Evolutionary conservation across 176 grass and related monocot species (phyloP), one percentile per base, ranked within the genome.

Genomic region (Tuctoria greenei): DNA sequence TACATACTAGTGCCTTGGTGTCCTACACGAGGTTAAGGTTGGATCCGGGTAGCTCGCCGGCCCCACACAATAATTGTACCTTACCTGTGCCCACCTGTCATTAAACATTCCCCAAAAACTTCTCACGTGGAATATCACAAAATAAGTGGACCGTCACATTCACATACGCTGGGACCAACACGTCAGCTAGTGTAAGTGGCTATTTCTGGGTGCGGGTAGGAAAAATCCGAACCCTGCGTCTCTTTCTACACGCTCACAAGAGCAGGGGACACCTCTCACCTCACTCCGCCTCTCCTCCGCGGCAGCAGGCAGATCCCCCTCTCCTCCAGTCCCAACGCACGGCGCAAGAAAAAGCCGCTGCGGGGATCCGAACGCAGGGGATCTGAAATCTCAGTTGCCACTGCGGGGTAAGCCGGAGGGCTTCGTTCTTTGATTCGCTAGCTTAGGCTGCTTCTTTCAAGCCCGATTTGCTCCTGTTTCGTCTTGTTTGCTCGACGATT

Each of bases 41-140:
- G 72, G 81, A 69, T 76, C 56, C 34, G 31, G 15, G 43, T 7
- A 3, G n/a, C 24, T 7, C 2, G 7, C 69, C 41, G 9, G 24
- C 36, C 28, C 18, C 40, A 5, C 3, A 7, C 50, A 79, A 79
- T 79, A 60, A 85, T 85, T 79, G 47, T 35, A 25, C 67, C 38
- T n/a, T 58, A 31, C 64, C 18, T 26, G 5, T 52, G 74, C 74
- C 50, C 69, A 73, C 61, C 83, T 74, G 83, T 74, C 69, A 74
- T 41, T 44, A 71, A 41, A 36, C 23, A 64, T 64, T 54, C 21
- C 9, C 13, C 27, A 5, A 2, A 10, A 12, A 6, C 13, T 37
- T 46, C 5, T 34, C 45, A 78, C 73, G 3, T 16, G 8, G 7
- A 1, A 13, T 47, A 24, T 0, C 21, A 0, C 52, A 8, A 21